Evolutionary conservation across 805 yeast species (phyloP).

Genomic region (Hemisphaericaspora nanyangensis): DNA sequence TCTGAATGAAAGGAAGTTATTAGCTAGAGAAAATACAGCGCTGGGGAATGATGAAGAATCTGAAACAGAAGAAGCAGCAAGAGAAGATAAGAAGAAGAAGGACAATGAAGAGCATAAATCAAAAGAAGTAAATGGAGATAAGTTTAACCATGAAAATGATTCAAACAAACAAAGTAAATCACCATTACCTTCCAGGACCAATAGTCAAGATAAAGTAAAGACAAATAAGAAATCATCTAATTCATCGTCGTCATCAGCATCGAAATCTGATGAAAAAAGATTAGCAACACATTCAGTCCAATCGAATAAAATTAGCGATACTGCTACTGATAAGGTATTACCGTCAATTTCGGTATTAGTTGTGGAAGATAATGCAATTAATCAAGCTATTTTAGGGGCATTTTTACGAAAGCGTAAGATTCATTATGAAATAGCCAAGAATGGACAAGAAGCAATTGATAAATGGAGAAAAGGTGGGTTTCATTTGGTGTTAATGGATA

Average conservation of each 20-base stretch:
- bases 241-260: too few relatives aligned
- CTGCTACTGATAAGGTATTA: constrained; percentile 59
- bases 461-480: constrained; percentile 94
- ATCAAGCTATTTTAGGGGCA: constrained; percentile 86
- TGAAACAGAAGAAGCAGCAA: background rate
- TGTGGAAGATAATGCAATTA: constrained; percentile 94
- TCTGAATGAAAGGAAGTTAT: background rate
- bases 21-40: background rate
- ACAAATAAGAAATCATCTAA: background rate
- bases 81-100: background rate
- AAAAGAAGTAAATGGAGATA: background rate
- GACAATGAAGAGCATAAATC: background rate
- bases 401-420: constrained; percentile 83
- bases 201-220: background rate
- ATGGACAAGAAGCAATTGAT: constrained; percentile 92
- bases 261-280: constrained; percentile 1
- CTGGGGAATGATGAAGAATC: too few relatives aligned
- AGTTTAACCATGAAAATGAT: background rate
- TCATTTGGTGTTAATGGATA: constrained; percentile 94
- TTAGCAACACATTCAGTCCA: background rate
- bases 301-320: constrained; percentile 12
- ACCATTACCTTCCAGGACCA: constrained; percentile 1
- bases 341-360: constrained; percentile 89
- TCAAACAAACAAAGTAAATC: background rate
- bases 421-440: constrained; percentile 80